Evolutionary conservation across 805 yeast species (phyloP), one percentile per base, ranked within the genome.

Genomic region (Myxozyma udenii): DNA sequence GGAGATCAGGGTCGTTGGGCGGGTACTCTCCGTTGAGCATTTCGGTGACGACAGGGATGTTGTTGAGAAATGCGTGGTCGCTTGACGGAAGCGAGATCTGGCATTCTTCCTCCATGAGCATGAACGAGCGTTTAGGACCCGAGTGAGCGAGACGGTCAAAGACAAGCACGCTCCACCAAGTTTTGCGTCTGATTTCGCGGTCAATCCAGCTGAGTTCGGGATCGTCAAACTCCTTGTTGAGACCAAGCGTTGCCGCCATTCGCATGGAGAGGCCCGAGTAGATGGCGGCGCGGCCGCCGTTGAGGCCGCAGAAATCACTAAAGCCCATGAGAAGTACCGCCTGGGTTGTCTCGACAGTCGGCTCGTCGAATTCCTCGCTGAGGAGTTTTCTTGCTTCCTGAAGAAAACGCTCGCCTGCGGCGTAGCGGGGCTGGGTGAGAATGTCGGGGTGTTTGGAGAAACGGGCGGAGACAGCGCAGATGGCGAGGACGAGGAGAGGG

Each of bases 121-220:
- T 58, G 12, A 64, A 50, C 7, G 71, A 51, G 46, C 69, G 64
- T 19, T 58, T 55, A 22, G 67, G 66, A 14, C 68, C 64, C 14
- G 66, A 55, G 41, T 69, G 70, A n/a, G 66, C 65, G 33, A 67
- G 52, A 18, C 72, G 55, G 44, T 68, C 72, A 39, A 68, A 58
- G 6, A 66, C 64, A 11, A 68, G 59, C 25, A 69, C 60, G 14
- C 69, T 63, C 72, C 72, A 68, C 61, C 66, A 68, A 2, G 69
- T 64, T 24, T 71, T 55, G 21, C 72, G 57, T 1, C 71, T 54
- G 25, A 60, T 54, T 48, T 68, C 72, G 19, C 66, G 60, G 26
- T 68, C 69, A 18, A 67, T 54, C 66, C 68, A 68, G 7, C 65
- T 51, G n/a, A 64, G 55, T 6, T 49, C 57, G 14, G 61, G 60